Evolutionary conservation across 2,329 filamentous ascomycete species (phyloP).

Genomic region (Orbilia quercus): DNA sequence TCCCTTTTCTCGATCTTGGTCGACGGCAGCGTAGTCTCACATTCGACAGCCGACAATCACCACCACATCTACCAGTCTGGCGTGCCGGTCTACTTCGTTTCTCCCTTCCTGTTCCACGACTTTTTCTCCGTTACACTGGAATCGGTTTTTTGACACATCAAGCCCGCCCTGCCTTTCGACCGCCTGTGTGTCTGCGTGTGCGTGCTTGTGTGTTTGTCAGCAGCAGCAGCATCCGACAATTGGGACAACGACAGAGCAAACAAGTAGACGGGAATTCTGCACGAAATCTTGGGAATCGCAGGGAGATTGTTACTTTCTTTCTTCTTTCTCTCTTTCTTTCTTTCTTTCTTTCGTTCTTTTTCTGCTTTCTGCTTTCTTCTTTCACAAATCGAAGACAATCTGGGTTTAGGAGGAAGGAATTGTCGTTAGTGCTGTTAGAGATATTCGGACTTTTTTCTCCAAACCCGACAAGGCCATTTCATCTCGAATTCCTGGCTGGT

Average conservation of each 20-base stretch:
- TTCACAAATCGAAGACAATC: constrained; percentile 23
- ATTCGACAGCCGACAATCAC: constrained; percentile 30
- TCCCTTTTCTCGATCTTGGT: not conserved
- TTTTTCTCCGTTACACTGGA: constrained; percentile 49
- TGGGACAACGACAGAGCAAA: not conserved
- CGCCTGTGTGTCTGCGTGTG: no score
- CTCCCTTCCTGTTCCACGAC: constrained; percentile 42
- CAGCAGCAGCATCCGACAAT: constrained; percentile 31
- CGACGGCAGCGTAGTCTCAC: not conserved
- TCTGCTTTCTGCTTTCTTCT: no score
- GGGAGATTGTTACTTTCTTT: not conserved
- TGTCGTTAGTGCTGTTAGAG: constrained; percentile 6
- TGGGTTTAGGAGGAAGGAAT: not conserved
- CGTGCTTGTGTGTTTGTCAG: not conserved
- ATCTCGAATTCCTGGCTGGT: constrained; percentile 1
- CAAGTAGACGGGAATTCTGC: not conserved
- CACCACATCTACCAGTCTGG: constrained; percentile 10
- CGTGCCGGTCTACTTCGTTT: constrained; percentile 18
- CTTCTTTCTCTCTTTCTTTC: not conserved
- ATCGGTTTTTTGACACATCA: constrained; percentile 49
- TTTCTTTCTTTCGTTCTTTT: not conserved
- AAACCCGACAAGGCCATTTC: constrained; percentile 14
- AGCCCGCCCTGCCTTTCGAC: constrained; percentile 37
- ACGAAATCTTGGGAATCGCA: not conserved
- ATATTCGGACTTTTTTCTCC: not conserved